These are phyloP conservation scores for Trichosporon sp. DNA, from an alignment of 1,284 basidiomycete species.

Conservation along the genomic window DNA sequence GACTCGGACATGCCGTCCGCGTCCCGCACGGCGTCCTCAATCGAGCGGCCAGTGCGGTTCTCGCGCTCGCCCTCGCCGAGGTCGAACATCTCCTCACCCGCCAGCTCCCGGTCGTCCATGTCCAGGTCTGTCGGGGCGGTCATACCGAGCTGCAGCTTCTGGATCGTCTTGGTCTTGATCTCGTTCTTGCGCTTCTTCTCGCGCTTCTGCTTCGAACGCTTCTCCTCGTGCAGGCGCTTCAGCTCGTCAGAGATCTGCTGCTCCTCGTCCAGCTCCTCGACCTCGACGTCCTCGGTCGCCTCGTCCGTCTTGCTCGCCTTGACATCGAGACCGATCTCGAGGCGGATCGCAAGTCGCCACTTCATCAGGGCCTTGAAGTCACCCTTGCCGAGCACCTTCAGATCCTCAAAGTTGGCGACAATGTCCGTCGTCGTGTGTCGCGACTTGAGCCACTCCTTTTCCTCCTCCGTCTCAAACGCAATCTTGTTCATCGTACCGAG, in stretches of 20 bases:
- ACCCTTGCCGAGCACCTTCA: conserved; percentile 96
- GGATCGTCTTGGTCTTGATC: conserved; percentile 80
- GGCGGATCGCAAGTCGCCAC: conserved; percentile 82
- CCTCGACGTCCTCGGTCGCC: conserved; percentile 72
- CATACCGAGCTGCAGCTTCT: conserved; percentile 97
- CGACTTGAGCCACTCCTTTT: conserved; percentile 78
- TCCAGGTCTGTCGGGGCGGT: conserved; percentile 95
- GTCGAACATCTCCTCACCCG: conserved; percentile 76
- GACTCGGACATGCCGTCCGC: conserved; percentile 57
- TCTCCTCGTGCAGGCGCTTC: conserved; percentile 79
- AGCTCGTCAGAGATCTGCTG: conserved; percentile 85
- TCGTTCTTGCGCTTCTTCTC: conserved; percentile 88
- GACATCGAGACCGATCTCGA: conserved; percentile 81
- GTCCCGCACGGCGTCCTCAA: conserved; percentile 61
- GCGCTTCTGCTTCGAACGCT: conserved; percentile 71
- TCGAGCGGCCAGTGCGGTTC: conserved; percentile 58
- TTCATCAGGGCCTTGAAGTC: conserved; percentile 93
- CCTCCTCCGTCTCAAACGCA: conserved; percentile 77
- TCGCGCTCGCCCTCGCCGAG: conserved; percentile 67
- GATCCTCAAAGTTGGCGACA: conserved; percentile 79
- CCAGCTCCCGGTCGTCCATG: conserved; percentile 67
- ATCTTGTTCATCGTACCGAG: conserved; percentile 86
- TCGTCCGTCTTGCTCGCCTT: conserved; percentile 73
- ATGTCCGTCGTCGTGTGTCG: conserved; percentile 78
- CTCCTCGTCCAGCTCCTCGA: conserved; percentile 82